Evolutionary conservation across 257 asterid genomes (phyloP).

Genomic region (Solanum ossicruentum): DNA sequence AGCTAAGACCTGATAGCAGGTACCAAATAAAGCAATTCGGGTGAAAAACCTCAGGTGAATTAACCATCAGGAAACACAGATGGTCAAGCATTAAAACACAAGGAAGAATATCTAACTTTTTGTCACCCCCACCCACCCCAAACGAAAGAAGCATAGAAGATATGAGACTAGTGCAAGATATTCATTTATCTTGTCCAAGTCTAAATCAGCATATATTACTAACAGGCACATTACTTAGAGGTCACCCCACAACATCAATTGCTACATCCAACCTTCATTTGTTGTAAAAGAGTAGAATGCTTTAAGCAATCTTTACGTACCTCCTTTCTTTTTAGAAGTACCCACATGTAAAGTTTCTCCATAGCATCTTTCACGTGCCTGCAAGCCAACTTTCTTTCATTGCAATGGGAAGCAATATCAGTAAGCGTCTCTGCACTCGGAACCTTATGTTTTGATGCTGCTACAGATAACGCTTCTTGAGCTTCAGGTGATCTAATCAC

Average conservation of each 20-base stretch:
- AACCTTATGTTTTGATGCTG: slow-evolving; percentile 37
- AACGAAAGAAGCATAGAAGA: neutral
- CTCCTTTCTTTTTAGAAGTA: slow-evolving; percentile 54
- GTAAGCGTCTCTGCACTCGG: slow-evolving; percentile 34
- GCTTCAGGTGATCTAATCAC: slow-evolving; percentile 39
- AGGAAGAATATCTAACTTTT: neutral
- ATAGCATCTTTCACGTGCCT: slow-evolving; percentile 66
- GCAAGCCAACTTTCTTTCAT: slow-evolving; percentile 58
- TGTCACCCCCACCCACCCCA: neutral
- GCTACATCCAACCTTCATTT: neutral
- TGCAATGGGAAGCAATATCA: slow-evolving; percentile 61
- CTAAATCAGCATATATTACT: neutral
- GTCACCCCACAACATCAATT: neutral
- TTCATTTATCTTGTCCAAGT: neutral
- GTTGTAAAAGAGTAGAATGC: neutral
- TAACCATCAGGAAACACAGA: neutral
- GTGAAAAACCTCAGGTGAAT: neutral
- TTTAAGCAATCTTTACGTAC: slow-evolving; percentile 13
- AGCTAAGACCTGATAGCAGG: neutral
- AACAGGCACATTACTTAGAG: neutral
- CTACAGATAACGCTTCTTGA: slow-evolving; percentile 45
- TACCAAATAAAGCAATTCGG: neutral
- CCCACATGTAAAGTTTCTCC: slow-evolving; percentile 67
- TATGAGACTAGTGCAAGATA: neutral
- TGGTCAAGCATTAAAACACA: neutral